These are phyloP conservation scores for Tuber umbilicatum DNA, from an alignment of 495 filamentous ascomycete species.

Conservation along the genomic window DNA sequence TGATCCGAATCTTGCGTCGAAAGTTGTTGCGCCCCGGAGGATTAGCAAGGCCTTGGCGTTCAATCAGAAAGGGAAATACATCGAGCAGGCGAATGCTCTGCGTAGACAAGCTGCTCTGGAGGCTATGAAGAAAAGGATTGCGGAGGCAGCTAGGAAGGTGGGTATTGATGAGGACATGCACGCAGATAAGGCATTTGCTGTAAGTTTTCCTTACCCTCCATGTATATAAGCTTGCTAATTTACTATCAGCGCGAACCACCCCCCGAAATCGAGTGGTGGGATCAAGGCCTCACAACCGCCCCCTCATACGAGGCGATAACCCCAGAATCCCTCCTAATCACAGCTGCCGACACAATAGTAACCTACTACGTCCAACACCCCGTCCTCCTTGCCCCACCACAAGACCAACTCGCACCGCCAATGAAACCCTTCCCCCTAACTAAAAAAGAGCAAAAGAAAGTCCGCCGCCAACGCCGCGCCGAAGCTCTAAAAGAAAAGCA, in stretches of 20 bases:
- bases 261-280: slow-evolving; percentile 96
- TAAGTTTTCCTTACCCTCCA: slow-evolving; percentile 42
- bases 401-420: slow-evolving; percentile 69
- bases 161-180: slow-evolving; percentile 87
- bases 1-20: slow-evolving; percentile 62
- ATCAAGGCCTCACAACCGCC: slow-evolving; percentile 73
- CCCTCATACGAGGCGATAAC: slow-evolving; percentile 64
- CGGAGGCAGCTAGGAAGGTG: slow-evolving; percentile 71
- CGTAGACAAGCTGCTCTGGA: slow-evolving; percentile 81
- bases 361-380: slow-evolving; percentile 89
- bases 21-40: slow-evolving; percentile 54
- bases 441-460: slow-evolving; percentile 79
- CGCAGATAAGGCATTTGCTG: slow-evolving; percentile 77
- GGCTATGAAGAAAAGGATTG: slow-evolving; percentile 88
- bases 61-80: slow-evolving; percentile 96
- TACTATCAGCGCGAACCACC: slow-evolving; percentile 53
- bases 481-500: slow-evolving; percentile 90
- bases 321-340: slow-evolving; percentile 62
- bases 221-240: neutral
- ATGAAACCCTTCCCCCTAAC: slow-evolving; percentile 93
- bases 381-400: slow-evolving; percentile 81
- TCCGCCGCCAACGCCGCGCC: slow-evolving; percentile 83
- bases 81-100: slow-evolving; percentile 81
- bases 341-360: slow-evolving; percentile 72
- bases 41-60: slow-evolving; percentile 71